Base-by-base conservation (phyloP, 768 basidiomycete species). In the Amanita phalloides region DNA sequence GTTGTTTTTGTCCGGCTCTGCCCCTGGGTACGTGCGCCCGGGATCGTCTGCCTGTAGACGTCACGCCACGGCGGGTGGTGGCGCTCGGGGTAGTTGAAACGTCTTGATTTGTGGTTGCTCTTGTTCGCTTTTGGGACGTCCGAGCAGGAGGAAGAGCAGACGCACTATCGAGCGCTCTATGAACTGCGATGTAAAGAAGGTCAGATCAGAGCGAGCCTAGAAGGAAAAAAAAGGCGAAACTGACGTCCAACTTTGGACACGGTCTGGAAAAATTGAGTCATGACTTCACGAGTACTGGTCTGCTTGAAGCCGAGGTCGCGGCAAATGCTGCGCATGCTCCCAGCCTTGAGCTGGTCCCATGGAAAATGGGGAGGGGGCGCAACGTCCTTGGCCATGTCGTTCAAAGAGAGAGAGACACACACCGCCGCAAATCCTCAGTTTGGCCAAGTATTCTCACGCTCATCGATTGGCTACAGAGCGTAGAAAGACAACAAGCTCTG, bases 401-500 rank as follows among this genome's bases (percentile, higher is more conserved):
- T 30, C 30, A 1, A 30, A 30, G 30, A 30, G 30, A 30, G 30
- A 1, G 26, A 28, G 26, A 28, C 4, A 8, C 8, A 30, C 30
- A 6, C 5, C 23, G 2, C 28, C 32, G 10, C 32, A 32, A 32
- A 25, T 3, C 25, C 25, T 8, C 9, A 17, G 17, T 17, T 6
- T 23, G 42, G 11, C 43, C 23, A 9, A 20, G 9, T 25, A 4
- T 28, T 45, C 44, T 21, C 44, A 45, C 44, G 44, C 5, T 45
- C 43, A 8, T 13, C 13, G 9, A 33, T 33, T 33, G 33, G 33
- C 11, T 33, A 33, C 33, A 11, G 33, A 33, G 4, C 30, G 26
- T 45, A 72, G 53, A 13, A 65, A 60, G 8, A 36, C 38, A n/a
- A 64, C 46, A 28, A 74, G 61, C 35, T 72, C 66, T 3, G 59